Conservation (phyloP, 2,329 filamentous ascomycete genomes). For the Trichoderma endophyticum region DNA sequence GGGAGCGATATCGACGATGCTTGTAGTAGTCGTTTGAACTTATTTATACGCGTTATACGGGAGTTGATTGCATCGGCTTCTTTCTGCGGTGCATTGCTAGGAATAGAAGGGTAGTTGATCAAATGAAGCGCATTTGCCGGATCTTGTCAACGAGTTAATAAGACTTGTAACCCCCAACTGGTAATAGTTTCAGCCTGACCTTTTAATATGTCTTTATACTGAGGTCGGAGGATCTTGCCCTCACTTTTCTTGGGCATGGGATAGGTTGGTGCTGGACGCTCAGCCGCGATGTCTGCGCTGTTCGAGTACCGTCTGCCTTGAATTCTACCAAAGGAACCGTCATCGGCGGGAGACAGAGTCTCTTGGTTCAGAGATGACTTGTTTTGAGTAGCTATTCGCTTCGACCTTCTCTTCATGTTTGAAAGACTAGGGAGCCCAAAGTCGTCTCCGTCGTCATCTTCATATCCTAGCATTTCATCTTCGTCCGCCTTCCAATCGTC, state of each 20-base stretch:
- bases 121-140: constrained; percentile 94
- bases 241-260: constrained; percentile 85
- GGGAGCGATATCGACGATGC: constrained; percentile 82
- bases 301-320: constrained; percentile 65
- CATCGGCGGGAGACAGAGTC: constrained; percentile 36
- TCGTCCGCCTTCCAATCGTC: constrained; percentile 78
- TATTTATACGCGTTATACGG: constrained; percentile 91
- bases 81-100: constrained; percentile 72
- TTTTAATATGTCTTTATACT: constrained; percentile 93
- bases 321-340: constrained; percentile 37
- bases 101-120: constrained; percentile 78
- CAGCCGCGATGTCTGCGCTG: constrained; percentile 91
- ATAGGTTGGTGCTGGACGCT: constrained; percentile 77
- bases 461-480: constrained; percentile 74
- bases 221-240: constrained; percentile 91
- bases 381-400: constrained; percentile 47
- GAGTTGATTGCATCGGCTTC: constrained; percentile 83
- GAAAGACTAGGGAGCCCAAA: constrained; percentile 92
- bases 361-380: constrained; percentile 26
- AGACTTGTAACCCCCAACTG: too few species aligned
- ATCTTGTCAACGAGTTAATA: constrained; percentile 39
- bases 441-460: constrained; percentile 88
- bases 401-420: constrained; percentile 76
- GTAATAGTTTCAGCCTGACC: constrained; percentile 39
- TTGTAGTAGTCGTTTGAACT: constrained; percentile 95